phyloP scores from a whole-genome alignment of 768 basidiomycete genomes.

The Boletus rubescentipes region DNA sequence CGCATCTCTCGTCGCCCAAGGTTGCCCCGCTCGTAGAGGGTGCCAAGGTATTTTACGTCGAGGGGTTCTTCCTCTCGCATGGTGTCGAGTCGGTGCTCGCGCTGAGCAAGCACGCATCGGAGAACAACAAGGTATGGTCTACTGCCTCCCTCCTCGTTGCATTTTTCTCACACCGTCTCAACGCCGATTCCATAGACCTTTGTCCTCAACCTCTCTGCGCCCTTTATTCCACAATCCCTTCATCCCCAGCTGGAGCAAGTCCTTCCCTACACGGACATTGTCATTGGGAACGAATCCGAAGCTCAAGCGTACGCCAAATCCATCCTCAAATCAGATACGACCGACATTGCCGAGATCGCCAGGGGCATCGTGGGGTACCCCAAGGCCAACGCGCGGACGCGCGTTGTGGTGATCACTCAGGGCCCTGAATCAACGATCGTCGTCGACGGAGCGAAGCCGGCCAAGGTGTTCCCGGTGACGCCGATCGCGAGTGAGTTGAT shows the following conservation, averaged over 20 bases:
- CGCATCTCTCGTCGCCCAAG: slow-evolving; percentile 72
- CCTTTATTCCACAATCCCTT: slow-evolving; percentile 97
- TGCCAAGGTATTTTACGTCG: slow-evolving; percentile 90
- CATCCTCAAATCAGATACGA: slow-evolving; percentile 66
- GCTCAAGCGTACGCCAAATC: slow-evolving; percentile 83
- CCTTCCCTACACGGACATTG: slow-evolving; percentile 79
- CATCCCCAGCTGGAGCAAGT: slow-evolving; percentile 77
- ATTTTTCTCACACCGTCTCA: neutral
- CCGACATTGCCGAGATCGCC: slow-evolving; percentile 68
- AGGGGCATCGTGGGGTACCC: slow-evolving; percentile 65
- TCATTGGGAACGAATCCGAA: slow-evolving; percentile 97
- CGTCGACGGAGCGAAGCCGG: slow-evolving; percentile 57
- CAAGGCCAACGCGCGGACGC: slow-evolving; percentile 78
- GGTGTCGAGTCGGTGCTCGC: slow-evolving; percentile 70
- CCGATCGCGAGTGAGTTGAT: slow-evolving; percentile 62
- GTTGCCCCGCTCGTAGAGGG: slow-evolving; percentile 75
- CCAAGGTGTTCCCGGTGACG: slow-evolving; percentile 58
- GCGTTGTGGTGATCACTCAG: slow-evolving; percentile 89
- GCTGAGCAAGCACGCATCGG: slow-evolving; percentile 75
- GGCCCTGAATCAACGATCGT: slow-evolving; percentile 79
- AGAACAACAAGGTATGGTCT: slow-evolving; percentile 64
- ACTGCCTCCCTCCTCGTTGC: neutral
- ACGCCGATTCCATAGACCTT: slow-evolving; percentile 66
- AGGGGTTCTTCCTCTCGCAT: slow-evolving; percentile 97
- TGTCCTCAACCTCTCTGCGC: slow-evolving; percentile 91